phyloP scores from a whole-genome alignment of 2,329 filamentous ascomycete species.

The Chaetomiaceae sp. region DNA sequence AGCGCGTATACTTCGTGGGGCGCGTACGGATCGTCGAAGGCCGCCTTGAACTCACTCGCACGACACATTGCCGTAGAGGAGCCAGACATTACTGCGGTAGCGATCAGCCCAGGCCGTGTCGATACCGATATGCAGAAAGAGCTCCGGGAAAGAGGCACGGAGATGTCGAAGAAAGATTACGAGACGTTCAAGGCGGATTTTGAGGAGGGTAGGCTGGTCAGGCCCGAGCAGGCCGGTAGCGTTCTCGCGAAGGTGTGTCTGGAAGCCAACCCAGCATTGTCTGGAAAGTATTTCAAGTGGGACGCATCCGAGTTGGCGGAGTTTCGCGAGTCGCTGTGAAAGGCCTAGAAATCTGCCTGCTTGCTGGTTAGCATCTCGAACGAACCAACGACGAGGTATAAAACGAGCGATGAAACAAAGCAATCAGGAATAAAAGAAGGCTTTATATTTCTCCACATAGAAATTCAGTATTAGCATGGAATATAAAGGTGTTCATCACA shows the following conservation, averaged over 20 bases:
- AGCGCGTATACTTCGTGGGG: conserved; percentile 69
- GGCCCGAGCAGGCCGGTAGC: conserved; percentile 77
- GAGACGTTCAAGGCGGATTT: conserved; percentile 65
- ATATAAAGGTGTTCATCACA: conserved; percentile 66
- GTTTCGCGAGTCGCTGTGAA: conserved; percentile 43
- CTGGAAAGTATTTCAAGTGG: conserved; percentile 70
- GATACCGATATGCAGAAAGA: conserved; percentile 89
- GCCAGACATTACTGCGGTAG: conserved; percentile 65
- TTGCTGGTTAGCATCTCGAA: conserved; percentile 25
- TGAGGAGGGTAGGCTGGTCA: conserved; percentile 66
- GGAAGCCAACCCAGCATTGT: conserved; percentile 61
- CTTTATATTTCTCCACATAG: conserved; percentile 61
- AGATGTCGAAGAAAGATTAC: conserved; percentile 56
- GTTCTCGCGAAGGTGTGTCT: conserved; percentile 79
- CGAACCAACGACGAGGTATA: conserved; percentile 22
- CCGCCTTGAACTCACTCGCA: conserved; percentile 75
- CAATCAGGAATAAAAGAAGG: conserved; percentile 78
- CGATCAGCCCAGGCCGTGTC: conserved; percentile 74
- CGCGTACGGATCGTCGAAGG: conserved; percentile 78
- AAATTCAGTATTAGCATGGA: conserved; percentile 73
- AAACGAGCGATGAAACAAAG: conserved; percentile 33
- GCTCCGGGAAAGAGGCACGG: conserved; percentile 58
- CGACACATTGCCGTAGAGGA: conserved; percentile 72
- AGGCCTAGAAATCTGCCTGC: conserved; percentile 15
- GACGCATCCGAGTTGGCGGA: conserved; percentile 48